Percentiles rank a stretch among this genome's conserved stretches.
phyloP scores from a whole-genome alignment of 306 rosid species.

The Hippophae gyantsensis region DNA sequence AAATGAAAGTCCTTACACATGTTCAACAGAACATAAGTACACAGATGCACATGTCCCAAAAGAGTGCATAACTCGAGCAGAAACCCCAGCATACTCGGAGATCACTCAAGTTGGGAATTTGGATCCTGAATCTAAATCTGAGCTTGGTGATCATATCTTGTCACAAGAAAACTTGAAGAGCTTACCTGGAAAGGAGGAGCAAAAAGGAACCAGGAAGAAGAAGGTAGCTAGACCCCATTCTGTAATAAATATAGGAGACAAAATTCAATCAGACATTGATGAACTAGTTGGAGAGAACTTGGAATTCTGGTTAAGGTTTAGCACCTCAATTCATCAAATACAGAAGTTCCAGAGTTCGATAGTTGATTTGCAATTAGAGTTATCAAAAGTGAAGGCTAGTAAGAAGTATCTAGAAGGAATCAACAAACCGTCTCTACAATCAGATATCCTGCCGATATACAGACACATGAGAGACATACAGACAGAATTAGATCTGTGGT shows the following conservation, averaged over 20 bases:
- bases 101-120: slow-evolving; percentile 19
- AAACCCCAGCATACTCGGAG: slow-evolving; percentile 18
- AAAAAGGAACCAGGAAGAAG: slow-evolving; percentile 14
- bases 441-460: slow-evolving; percentile 55
- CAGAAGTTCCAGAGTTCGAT: slow-evolving; percentile 60
- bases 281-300: slow-evolving; percentile 60
- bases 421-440: slow-evolving; percentile 26
- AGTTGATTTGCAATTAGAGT: slow-evolving; percentile 54
- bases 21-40: slow-evolving; percentile 33
- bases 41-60: slow-evolving; percentile 31
- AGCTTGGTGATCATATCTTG: slow-evolving; percentile 14
- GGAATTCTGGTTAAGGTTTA: slow-evolving; percentile 85
- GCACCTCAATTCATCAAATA: slow-evolving; percentile 79
- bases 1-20: slow-evolving; percentile 28
- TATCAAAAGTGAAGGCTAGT: slow-evolving; percentile 25
- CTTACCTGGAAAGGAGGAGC: slow-evolving; percentile 4
- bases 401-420: slow-evolving; percentile 22
- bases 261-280: slow-evolving; percentile 53
- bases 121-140: slow-evolving; percentile 11
- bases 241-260: slow-evolving; percentile 45
- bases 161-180: slow-evolving; percentile 15
- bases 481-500: slow-evolving; percentile 67
- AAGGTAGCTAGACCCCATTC: slow-evolving; percentile 11
- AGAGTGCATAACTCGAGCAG: slow-evolving; percentile 20
- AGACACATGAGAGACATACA: slow-evolving; percentile 72